These are phyloP conservation scores for Eucalyptus rudis DNA, from an alignment of 345 rosid species.

Conservation along the genomic window DNA sequence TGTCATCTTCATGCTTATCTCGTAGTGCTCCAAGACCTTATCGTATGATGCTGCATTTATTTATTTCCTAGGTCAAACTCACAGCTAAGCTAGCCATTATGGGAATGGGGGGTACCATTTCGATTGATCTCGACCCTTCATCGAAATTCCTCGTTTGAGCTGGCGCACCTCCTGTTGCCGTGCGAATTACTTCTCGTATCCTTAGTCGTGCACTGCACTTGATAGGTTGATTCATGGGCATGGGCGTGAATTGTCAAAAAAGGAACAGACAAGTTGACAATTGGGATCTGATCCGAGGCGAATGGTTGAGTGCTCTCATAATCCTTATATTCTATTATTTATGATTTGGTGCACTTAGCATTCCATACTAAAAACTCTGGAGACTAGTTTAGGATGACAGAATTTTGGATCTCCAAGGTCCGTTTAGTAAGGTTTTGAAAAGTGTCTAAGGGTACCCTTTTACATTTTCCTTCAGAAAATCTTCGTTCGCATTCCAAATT, in stretches of 20 bases:
- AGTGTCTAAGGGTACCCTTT: neutral
- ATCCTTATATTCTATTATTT: neutral
- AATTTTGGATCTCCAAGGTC: neutral
- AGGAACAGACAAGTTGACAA: neutral
- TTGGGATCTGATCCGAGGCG: neutral
- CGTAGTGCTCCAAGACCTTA: neutral
- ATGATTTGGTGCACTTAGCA: neutral
- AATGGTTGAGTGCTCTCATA: neutral
- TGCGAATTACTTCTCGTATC: neutral
- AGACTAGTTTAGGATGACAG: neutral
- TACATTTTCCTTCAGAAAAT: neutral
- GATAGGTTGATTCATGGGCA: neutral
- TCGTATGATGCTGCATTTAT: neutral
- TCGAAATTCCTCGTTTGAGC: neutral
- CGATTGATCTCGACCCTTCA: neutral
- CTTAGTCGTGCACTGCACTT: neutral
- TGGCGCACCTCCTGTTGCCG: neutral
- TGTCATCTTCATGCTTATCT: neutral
- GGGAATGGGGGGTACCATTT: neutral
- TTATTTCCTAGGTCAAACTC: neutral
- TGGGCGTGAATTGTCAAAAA: neutral
- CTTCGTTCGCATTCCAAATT: neutral
- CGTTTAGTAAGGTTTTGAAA: neutral
- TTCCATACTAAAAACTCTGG: neutral
- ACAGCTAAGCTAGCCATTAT: neutral